Conservation (phyloP, 768 basidiomycete species). For the Psilocybe cubensis region DNA sequence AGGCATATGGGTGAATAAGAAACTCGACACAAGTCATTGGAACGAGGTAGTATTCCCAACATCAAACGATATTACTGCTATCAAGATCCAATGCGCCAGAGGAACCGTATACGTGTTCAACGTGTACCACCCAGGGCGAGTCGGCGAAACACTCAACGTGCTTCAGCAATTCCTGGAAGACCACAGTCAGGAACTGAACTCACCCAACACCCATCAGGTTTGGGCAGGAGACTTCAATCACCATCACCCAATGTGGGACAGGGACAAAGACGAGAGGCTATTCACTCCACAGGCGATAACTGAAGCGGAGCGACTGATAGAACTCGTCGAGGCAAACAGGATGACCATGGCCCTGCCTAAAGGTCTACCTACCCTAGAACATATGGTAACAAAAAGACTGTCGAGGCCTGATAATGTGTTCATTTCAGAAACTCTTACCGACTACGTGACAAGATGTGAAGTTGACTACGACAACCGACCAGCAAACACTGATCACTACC, state of each 20-base stretch:
- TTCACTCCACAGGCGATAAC: conserved; percentile 26
- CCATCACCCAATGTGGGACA: conserved; percentile 45
- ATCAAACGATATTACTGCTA: too few species aligned
- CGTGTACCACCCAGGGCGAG: background rate
- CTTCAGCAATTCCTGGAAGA: background rate
- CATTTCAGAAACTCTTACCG: conserved; percentile 14
- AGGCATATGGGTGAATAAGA: too few species aligned
- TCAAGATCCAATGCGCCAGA: too few species aligned
- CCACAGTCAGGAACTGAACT: background rate
- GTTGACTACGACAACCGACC: conserved; percentile 14
- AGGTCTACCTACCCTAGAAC: background rate
- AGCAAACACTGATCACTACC: conserved; percentile 37
- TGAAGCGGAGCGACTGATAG: background rate
- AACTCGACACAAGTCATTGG: too few species aligned
- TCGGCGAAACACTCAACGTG: background rate
- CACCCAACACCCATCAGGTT: conserved; percentile 18
- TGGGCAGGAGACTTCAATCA: conserved; percentile 45
- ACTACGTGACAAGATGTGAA: conserved; percentile 27
- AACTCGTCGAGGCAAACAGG: background rate
- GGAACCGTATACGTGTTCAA: too few species aligned
- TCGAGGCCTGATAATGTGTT: conserved; percentile 44
- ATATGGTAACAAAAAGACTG: too few species aligned
- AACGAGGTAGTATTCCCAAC: too few species aligned
- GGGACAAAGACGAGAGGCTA: conserved; percentile 30
- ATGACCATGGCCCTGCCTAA: background rate